phyloP scores from a whole-genome alignment of 2,329 filamentous ascomycete genomes.

The Trichoderma pleuroti region DNA sequence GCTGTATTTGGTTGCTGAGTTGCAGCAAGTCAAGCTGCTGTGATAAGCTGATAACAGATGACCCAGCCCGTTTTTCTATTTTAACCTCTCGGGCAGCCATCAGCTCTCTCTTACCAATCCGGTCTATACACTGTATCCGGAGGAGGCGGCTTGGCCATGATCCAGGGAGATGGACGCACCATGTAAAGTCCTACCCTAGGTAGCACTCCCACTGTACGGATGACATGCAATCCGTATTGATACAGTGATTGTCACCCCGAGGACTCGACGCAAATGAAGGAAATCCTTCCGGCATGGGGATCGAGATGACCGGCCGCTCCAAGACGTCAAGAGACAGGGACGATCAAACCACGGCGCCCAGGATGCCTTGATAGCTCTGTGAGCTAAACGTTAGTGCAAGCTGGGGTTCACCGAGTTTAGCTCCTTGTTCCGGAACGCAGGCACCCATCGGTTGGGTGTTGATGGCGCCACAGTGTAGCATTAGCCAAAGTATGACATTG shows the following conservation, averaged over 20 bases:
- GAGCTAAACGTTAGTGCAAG: constrained; percentile 10
- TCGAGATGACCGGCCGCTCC: constrained; percentile 8
- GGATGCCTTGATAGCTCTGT: constrained; percentile 8
- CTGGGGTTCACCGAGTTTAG: constrained; percentile 1
- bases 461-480: constrained; percentile 3
- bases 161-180: neutral
- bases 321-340: constrained; percentile 14
- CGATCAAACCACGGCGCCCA: neutral
- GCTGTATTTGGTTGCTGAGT: neutral
- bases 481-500: constrained; percentile 6
- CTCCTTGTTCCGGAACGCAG: constrained; percentile 1
- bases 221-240: neutral
- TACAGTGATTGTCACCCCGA: neutral
- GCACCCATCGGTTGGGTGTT: constrained; percentile 2
- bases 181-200: neutral
- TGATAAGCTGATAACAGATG: constrained; percentile 15
- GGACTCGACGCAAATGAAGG: neutral
- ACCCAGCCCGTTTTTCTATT: neutral
- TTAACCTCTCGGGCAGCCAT: neutral
- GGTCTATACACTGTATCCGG: neutral
- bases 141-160: neutral
- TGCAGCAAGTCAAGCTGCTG: neutral
- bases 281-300: neutral
- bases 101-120: neutral
- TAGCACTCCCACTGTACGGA: neutral